Evolutionary conservation across 495 filamentous ascomycete genomes (phyloP).

Genomic region (Lasiosphaeria ovina): DNA sequence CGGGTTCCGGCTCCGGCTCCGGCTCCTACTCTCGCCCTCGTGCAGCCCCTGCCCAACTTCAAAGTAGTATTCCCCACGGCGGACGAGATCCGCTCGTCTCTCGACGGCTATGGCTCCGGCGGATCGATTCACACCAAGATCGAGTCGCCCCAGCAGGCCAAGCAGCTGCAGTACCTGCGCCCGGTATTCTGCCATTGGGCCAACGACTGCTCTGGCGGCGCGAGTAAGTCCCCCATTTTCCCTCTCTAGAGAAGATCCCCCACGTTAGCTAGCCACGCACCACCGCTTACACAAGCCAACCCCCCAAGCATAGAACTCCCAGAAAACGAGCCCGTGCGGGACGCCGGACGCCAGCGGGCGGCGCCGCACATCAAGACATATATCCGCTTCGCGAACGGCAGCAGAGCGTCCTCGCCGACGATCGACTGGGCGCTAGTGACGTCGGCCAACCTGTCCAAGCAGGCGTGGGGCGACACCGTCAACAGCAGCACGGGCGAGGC

Average conservation of each 20-base stretch:
- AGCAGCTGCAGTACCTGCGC: slow-evolving; percentile 71
- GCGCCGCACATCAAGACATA: slow-evolving; percentile 94
- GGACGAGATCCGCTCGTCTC: slow-evolving; percentile 70
- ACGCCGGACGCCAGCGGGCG: slow-evolving; percentile 65
- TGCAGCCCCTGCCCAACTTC: slow-evolving; percentile 30
- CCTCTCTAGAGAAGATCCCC: no score
- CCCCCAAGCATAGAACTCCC: background rate
- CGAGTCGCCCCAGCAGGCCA: slow-evolving; percentile 62
- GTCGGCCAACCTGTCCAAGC: slow-evolving; percentile 82
- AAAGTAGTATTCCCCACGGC: slow-evolving; percentile 78
- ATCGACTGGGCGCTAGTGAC: slow-evolving; percentile 89
- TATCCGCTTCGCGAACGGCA: slow-evolving; percentile 60
- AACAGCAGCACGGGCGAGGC: slow-evolving; percentile 54
- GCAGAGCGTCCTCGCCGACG: slow-evolving; percentile 17
- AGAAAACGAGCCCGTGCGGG: slow-evolving; percentile 10
- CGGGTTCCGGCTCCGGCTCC: background rate
- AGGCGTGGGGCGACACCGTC: slow-evolving; percentile 76
- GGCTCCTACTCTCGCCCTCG: background rate
- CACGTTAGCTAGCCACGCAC: no score
- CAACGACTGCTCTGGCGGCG: slow-evolving; percentile 44
- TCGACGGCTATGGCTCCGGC: slow-evolving; percentile 78
- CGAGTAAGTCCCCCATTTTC: slow-evolving; percentile 10
- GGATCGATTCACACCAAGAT: slow-evolving; percentile 80
- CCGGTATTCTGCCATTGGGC: slow-evolving; percentile 74
- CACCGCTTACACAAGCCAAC: background rate